Base-by-base conservation (phyloP, 2,329 filamentous ascomycete genomes). In the Fusarium fracticaudum region DNA sequence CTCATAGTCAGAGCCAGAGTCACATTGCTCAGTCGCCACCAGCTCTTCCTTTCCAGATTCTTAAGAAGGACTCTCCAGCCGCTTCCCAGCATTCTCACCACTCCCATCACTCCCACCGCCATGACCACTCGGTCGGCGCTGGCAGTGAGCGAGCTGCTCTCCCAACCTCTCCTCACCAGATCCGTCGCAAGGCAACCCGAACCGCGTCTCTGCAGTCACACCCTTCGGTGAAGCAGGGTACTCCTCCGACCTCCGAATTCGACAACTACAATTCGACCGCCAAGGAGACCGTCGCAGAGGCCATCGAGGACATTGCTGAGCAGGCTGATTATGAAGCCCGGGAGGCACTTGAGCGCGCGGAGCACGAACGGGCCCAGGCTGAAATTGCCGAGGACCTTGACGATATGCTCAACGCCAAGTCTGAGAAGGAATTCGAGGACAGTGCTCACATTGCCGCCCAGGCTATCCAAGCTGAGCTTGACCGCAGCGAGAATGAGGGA, bases 261-360 rank as follows among this genome's bases (percentile, higher is more conserved):
- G 81, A 79, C 38, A 76, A 74, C 60, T 76, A 78, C 47, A 73
- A 71, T 53, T 70, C 77, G 35, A 69, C 70, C 81, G 92, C 90
- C 60, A 90, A 86, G 74, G 92, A 94, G 81, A 92, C 91, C 57
- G 92, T 96, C 37, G 87, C 92, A 26, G 90, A 94, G 64, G 91
- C 92, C 33, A 86, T 95, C 45, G 88, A 86, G 73, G 91, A 91
- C 47, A 85, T 95, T 72, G 92, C 91, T 48, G 81, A 81, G 57
- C 83, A 85, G 75, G 87, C 82, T 26, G 84, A 88, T 69, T 81
- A 83, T 13, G 86, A 88, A 77, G 91, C 92, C 6, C 90, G 91
- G 76, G 89, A 93, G 78, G 91, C 92, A 51, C 83, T 94, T 64
- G 89, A 88, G 54, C 85, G 88, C 61, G 87, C 86, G 37, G 86